A percentile compares a stretch with the other conserved stretches of the same genome.
phyloP scores from a whole-genome alignment of 1,284 basidiomycete genomes.

The Apiotrichum sp. region DNA sequence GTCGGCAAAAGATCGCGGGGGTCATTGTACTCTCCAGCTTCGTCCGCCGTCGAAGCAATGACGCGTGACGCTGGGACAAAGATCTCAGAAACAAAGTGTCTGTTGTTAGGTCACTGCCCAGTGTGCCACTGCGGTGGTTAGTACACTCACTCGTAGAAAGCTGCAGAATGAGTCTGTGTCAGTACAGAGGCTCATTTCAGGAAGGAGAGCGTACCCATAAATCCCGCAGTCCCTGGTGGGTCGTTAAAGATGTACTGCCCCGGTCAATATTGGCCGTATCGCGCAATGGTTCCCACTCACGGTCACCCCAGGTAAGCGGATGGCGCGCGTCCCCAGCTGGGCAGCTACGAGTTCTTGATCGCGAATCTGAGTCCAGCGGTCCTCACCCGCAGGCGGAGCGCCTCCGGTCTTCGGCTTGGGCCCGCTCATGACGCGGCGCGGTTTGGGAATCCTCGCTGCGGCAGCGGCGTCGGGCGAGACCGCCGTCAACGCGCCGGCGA shows the following conservation, averaged over 20 bases:
- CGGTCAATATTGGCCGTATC: too few species aligned
- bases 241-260: constrained; percentile 41
- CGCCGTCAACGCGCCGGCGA: constrained; percentile 18
- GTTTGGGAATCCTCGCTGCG: constrained; percentile 4
- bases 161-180: constrained; percentile 11
- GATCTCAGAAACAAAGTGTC: constrained; percentile 34
- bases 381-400: constrained; percentile 17
- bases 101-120: not conserved
- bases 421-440: constrained; percentile 14
- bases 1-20: constrained; percentile 14
- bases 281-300: constrained; percentile 18
- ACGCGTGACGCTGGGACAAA: constrained; percentile 30
- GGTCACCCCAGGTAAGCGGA: constrained; percentile 30
- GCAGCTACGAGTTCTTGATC: constrained; percentile 19
- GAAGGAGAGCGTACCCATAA: too few species aligned
- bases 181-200: not conserved
- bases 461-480: constrained; percentile 8
- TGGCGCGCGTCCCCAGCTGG: constrained; percentile 26
- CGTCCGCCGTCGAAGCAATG: constrained; percentile 12
- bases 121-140: too few species aligned
- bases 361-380: constrained; percentile 25
- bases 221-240: constrained; percentile 27
- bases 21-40: not conserved
- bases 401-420: not conserved
- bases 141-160: constrained; percentile 25